phyloP scores from a whole-genome alignment of 257 asterid species.

The Solanum gandarillasii region DNA sequence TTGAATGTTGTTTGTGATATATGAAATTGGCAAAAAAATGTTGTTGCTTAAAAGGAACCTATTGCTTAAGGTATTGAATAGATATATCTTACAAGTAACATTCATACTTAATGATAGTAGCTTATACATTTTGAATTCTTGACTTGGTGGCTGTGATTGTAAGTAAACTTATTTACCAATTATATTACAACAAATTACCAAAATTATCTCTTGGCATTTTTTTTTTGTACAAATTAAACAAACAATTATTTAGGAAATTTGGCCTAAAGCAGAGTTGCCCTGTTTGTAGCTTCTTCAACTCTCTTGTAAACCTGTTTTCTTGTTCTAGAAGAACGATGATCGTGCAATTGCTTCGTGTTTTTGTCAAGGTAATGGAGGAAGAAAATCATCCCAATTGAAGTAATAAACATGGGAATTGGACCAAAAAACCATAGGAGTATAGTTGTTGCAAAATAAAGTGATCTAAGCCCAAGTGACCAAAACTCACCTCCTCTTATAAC shows the following conservation, averaged over 20 bases:
- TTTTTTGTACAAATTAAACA: background rate
- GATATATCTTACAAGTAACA: background rate
- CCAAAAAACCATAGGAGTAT: constrained; percentile 48
- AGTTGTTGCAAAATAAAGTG: constrained; percentile 41
- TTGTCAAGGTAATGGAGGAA: background rate
- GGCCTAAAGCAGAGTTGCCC: background rate
- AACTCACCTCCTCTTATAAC: constrained; percentile 38
- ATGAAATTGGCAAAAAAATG: background rate
- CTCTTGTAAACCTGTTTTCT: background rate
- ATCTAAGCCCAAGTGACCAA: constrained; percentile 41
- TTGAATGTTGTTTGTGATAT: background rate
- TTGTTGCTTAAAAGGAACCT: background rate
- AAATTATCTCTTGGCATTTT: background rate
- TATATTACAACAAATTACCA: background rate
- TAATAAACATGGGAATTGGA: constrained; percentile 24
- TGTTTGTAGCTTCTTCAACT: background rate
- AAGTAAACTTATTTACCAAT: background rate
- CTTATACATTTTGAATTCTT: background rate
- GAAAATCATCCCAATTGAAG: background rate
- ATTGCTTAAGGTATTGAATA: background rate
- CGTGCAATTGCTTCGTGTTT: background rate
- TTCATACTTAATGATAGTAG: background rate
- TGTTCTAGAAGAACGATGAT: background rate
- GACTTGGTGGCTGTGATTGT: background rate
- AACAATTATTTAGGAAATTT: background rate